Evolutionary conservation across 495 filamentous ascomycete genomes (phyloP), one percentile per base, ranked within the genome.

Genomic region (Penicillium ucsense): DNA sequence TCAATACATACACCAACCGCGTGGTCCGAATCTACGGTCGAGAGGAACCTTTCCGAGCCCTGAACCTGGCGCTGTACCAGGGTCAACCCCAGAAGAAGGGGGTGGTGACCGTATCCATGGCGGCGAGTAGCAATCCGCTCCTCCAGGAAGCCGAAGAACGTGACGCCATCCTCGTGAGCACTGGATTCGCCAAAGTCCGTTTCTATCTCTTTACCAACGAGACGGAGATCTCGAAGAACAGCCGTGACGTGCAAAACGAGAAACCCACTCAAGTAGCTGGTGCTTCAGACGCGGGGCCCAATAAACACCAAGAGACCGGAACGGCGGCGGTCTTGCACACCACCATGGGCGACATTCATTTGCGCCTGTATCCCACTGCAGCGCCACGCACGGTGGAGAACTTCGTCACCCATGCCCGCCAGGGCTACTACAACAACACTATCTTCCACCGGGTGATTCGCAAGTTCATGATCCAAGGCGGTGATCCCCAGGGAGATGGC

Each of bases 151-250:
- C 92, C 11, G 89, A 96, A 67, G 79, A 81, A 34, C 80, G 92
- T 51, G 92, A 99, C 64, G 88, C 92, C 0, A 88, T 97, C 64
- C 75, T 99, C 12, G 70, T 94, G 37, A 74, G 77, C 34, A 96
- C 91, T 0, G 90, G 86, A 1, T 81, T 83, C 28, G 86, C 82
- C 51, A 99, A 96, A 64, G 79, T 86, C 32, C 85, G 92, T 43
- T 99, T 99, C 73, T 99, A 97, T 75, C 87, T 96, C 77, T 99
- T 95, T 68, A 95, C 86, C 45, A 94, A 95, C 65, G 87, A 94
- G 12, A 78, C 82, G 11, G 79, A 89, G 4, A 77, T 94, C 48
- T 84, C 82, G 48, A 94, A 92, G 62, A 84, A 85, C 7, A 81
- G 83, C 31, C 84, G 92, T 52, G 92, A 98, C 60, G 72, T 97